Base-by-base conservation (phyloP, 306 rosid genomes). In the Crataegus laevigata region DNA sequence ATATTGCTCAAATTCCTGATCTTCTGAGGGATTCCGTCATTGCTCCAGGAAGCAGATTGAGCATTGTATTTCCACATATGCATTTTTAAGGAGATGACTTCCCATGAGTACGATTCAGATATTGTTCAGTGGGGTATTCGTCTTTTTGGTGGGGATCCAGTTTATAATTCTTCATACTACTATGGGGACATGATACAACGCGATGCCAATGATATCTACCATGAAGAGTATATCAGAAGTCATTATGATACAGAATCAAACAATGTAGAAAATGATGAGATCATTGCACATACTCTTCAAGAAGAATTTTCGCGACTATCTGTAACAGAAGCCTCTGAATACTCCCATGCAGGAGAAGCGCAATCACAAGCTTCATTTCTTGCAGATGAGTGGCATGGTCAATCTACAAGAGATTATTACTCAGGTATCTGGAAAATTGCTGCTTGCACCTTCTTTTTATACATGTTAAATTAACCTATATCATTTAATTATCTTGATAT, bases 261-360 rank as follows among this genome's bases (percentile, higher is more conserved):
- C 75, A 77, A 82, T 78, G 86, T 91, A 59, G 91, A 93, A 81
- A 89, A 89, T 70, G 98, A 93, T 59, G 98, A 88, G 85, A 79
- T 85, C 72, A 89, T 93, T 84, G 96, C 97, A 8, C 81, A 77
- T 32, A 78, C 89, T 30, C 96, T 93, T 66, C 98, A 91, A 83
- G 93, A 93, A 79, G 91, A 91, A 77, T 91, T 85, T 84, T 80
- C 89, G 13, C 87, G 59, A 58, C 83, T 91, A 64, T 83, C 84
- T 5, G 63, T 89, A 45, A 76, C 76, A 19, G 97, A 93, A 63
- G 10, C 73, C 76, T 84, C 94, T 38, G 69, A 79, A 67, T 77
- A 78, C 77, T 75, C 85, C 15, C 81, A 78, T 68, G 80, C 79
- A 72, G 80, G 85, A 73, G 89, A 84, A 68, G 86, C 83, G 17